Percentiles rank a stretch among this genome's conserved stretches.
Evolutionary conservation across 1,139 yeast species (phyloP).

Genomic region (Pichia sp.): DNA sequence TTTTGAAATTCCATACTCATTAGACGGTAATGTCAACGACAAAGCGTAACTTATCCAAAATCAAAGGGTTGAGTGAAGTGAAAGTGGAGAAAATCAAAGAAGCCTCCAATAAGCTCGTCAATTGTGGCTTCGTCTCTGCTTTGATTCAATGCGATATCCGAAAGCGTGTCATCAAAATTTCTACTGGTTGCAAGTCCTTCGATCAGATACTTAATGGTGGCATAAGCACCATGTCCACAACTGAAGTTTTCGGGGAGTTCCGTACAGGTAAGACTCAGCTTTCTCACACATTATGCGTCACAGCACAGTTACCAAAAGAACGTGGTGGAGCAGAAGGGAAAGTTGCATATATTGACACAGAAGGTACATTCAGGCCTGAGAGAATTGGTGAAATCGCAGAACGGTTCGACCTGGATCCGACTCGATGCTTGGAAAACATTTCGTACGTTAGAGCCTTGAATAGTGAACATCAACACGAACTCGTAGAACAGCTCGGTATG

Average conservation of each 20-base stretch:
- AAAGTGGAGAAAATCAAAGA: constrained; percentile 59
- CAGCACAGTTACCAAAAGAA: constrained; percentile 46
- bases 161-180: constrained; percentile 37
- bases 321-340: constrained; percentile 59
- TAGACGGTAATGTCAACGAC: constrained; percentile 38
- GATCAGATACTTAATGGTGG: constrained; percentile 55
- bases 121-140: constrained; percentile 49
- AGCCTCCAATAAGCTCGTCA: constrained; percentile 46
- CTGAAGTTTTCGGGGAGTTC: constrained; percentile 59
- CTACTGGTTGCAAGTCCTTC: constrained; percentile 50
- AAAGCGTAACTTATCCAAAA: constrained; percentile 31
- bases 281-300: constrained; percentile 54
- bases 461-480: constrained; percentile 55
- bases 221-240: constrained; percentile 51
- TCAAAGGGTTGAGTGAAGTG: constrained; percentile 37
- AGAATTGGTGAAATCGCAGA: constrained; percentile 48
- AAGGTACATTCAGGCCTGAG: constrained; percentile 54
- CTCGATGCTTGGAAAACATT: constrained; percentile 34
- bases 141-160: constrained; percentile 44
- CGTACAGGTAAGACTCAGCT: constrained; percentile 57
- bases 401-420: constrained; percentile 48
- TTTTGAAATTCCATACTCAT: no score
- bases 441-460: constrained; percentile 51
- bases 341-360: constrained; percentile 55
- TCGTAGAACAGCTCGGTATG: constrained; percentile 44